These are phyloP conservation scores for Metarhizium brunneum DNA, from an alignment of 2,329 filamentous ascomycete genomes.

Conservation along the genomic window DNA sequence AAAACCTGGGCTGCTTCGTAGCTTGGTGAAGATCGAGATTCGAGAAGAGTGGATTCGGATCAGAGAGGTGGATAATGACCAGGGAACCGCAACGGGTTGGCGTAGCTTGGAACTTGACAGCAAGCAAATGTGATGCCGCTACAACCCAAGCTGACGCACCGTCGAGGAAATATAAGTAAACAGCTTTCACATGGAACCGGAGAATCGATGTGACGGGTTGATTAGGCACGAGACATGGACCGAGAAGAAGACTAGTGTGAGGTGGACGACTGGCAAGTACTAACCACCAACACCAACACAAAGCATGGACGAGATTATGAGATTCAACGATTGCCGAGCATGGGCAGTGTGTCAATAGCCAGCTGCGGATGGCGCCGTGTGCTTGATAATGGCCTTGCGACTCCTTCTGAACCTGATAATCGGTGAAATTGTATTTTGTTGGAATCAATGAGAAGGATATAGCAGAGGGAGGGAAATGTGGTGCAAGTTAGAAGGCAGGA, in stretches of 20 bases:
- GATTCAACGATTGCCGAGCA: background rate
- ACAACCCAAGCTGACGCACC: background rate
- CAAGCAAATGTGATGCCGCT: background rate
- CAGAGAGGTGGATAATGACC: background rate
- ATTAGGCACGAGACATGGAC: background rate
- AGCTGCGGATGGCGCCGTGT: background rate
- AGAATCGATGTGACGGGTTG: background rate
- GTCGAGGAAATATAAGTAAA: background rate
- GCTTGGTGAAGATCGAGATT: constrained; percentile 18
- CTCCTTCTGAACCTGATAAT: no score
- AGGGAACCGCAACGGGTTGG: background rate
- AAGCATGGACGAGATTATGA: background rate
- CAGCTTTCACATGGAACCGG: background rate
- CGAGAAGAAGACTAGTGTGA: background rate
- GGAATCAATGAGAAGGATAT: no score
- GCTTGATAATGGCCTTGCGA: background rate
- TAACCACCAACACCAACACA: no score
- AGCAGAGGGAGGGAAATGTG: no score
- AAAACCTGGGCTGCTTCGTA: background rate
- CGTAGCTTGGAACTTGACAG: background rate
- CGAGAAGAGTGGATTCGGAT: constrained; percentile 3
- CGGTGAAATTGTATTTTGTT: no score
- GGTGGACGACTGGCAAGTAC: background rate
- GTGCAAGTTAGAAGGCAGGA: no score
- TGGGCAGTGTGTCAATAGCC: background rate